These are phyloP conservation scores for Fusarium chaquense DNA, from an alignment of 2,329 filamentous ascomycete genomes.

Conservation along the genomic window DNA sequence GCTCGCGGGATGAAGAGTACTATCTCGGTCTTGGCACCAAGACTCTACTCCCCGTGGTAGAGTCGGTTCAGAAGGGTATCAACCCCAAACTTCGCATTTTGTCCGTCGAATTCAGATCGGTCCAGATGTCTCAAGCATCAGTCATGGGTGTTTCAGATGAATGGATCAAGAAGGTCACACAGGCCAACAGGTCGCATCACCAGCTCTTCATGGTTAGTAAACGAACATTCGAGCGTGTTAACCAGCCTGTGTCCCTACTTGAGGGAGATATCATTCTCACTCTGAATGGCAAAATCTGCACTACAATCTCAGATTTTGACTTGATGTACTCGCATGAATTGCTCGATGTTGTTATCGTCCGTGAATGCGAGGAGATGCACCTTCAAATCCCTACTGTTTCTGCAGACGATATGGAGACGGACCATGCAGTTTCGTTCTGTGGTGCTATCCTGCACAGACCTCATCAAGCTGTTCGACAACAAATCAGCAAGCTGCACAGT, in stretches of 20 bases:
- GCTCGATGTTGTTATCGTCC: slow-evolving; percentile 87
- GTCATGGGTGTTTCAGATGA: slow-evolving; percentile 97
- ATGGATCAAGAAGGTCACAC: slow-evolving; percentile 92
- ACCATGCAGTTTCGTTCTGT: slow-evolving; percentile 93
- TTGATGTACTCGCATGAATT: slow-evolving; percentile 92
- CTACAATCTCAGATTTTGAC: slow-evolving; percentile 91
- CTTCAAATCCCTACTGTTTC: slow-evolving; percentile 86
- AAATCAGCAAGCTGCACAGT: slow-evolving; percentile 95
- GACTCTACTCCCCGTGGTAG: slow-evolving; percentile 87
- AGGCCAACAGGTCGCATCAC: slow-evolving; percentile 90
- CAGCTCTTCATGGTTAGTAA: slow-evolving; percentile 99
- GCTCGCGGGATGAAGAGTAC: slow-evolving; percentile 93
- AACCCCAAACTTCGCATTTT: slow-evolving; percentile 88
- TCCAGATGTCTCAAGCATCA: slow-evolving; percentile 96
- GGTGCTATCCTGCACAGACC: slow-evolving; percentile 93
- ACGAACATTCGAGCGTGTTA: slow-evolving; percentile 74
- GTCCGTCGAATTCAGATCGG: slow-evolving; percentile 92
- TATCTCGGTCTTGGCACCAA: slow-evolving; percentile 92
- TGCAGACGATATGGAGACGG: slow-evolving; percentile 91
- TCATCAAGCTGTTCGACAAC: slow-evolving; percentile 95
- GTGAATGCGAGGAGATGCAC: slow-evolving; percentile 82
- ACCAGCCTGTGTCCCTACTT: slow-evolving; percentile 69
- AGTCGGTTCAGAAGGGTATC: slow-evolving; percentile 83
- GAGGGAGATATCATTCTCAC: slow-evolving; percentile 95
- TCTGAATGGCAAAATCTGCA: slow-evolving; percentile 91